Evolutionary conservation across 2,329 filamentous ascomycete species (phyloP).

Genomic region (Xylariaceae sp.): DNA sequence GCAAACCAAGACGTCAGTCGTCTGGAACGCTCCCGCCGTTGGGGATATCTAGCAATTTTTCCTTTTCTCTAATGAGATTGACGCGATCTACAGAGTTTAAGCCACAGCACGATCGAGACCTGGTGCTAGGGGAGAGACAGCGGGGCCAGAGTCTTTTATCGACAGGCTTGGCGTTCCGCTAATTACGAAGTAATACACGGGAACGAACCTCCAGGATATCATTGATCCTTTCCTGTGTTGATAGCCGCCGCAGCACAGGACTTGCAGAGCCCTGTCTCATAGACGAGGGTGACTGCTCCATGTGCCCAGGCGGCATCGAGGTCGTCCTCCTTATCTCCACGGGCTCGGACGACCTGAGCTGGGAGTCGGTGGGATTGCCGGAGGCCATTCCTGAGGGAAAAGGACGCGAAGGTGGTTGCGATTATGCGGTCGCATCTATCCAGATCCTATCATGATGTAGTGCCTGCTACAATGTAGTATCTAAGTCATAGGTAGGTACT

Average conservation of each 20-base stretch:
- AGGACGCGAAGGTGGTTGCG: neutral
- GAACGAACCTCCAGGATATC: conserved; percentile 43
- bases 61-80: too few relatives aligned
- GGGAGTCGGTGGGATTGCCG: conserved; percentile 6
- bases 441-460: conserved; percentile 1
- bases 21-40: neutral
- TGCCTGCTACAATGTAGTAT: too few relatives aligned
- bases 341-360: conserved; percentile 2
- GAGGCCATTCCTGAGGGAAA: conserved; percentile 7
- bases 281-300: conserved; percentile 6
- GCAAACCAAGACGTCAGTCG: conserved; percentile 1
- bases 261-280: conserved; percentile 6
- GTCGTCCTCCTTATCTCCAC: conserved; percentile 6
- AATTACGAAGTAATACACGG: conserved; percentile 2
- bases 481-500: too few relatives aligned
- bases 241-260: conserved; percentile 22
- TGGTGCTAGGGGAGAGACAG: too few relatives aligned
- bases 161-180: too few relatives aligned
- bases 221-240: conserved; percentile 38
- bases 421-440: neutral
- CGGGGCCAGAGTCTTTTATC: too few relatives aligned
- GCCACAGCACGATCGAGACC: too few relatives aligned
- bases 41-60: too few relatives aligned
- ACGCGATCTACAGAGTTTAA: too few relatives aligned
- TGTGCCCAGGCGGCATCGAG: conserved; percentile 16